Base-by-base conservation (phyloP, 1,284 basidiomycete genomes). In the Naganishia albida region DNA sequence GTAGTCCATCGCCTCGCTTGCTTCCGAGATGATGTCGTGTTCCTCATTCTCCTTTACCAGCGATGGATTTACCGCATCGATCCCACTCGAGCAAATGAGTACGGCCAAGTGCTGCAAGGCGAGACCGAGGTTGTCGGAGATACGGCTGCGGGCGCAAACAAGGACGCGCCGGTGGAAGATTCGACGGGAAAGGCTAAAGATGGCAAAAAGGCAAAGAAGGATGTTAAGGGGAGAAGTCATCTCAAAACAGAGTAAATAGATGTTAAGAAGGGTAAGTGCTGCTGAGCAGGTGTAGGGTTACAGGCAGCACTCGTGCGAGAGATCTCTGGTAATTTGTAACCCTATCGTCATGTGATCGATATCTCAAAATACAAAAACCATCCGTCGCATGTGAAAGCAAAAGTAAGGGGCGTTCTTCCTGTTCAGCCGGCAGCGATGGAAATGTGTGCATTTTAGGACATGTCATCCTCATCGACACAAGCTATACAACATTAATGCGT, bases 41-140 rank as follows among this genome's bases (percentile, higher is more conserved):
- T 95, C 40, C 51, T 63, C 57, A 66, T 70, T 66, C 71, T 70
- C 65, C 63, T 54, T 46, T 51, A 66, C 23, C 71, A 95, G 87
- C 87, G 91, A 66, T 97, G 90, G 89, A 94, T 95, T 77, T 99
- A 98, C 82, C 88, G 91, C 59, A 84, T 96, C 73, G 95, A 99
- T 81, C 89, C 88, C 71, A 90, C 89, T 71, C 88, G 95, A 70
- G 85, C 91, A 70, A 99, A 99, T 79, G 95, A 98, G 82, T 97
- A 92, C 75, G 93, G 94, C 64, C 90, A 94, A 80, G 87, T 92
- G 71, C 80, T 70, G 52, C 75, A 77, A 60, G 76, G 71, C 54
- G 74, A 71, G 70, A 73, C 73, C n/a, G 72, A 75, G 63, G 71
- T 72, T 44, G 75, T 75, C 42, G 75, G 72, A 2, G 72, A 72